Evolutionary conservation across 371 early-diverging fungal species (phyloP), one percentile per base, ranked within the genome.

Genomic region (Syncephalastrum racemosum): DNA sequence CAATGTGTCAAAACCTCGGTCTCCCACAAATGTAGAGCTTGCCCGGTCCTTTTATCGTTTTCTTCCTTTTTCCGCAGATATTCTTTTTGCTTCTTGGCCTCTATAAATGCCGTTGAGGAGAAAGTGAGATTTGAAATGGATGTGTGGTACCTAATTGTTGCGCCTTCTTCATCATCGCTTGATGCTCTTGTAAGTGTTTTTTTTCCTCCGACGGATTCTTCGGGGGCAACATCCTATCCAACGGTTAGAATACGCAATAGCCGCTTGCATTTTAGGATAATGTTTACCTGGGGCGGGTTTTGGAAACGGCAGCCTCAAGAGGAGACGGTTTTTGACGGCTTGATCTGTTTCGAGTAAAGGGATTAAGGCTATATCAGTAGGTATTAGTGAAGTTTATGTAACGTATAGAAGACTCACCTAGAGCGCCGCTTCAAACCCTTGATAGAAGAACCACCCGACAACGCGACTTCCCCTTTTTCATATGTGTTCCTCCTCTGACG

Each of bases 151-250:
- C 67, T n/a, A 76, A 48, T 41, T 74, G 68, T 12, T 54, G 56
- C 15, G 80, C 77, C 36, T 76, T 71, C 54, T 71, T 74, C 80
- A 79, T 79, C 77, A 79, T 74, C 14, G 60, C 58, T 50, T 74
- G 68, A 46, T 79, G 75, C 54, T 79, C 66, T 46, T 79, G 77
- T 13, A 79, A 55, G 58, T 79, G 80, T 36, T 70, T 73, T 50
- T 72, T 76, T 58, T 79, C 80, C 56, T 79, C 80, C 16, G 62
- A 55, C 15, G 75, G 77, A 45, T 76, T 60, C 56, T 79, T 79
- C 10, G 80, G 80, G 43, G 80, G 80, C 0, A 79, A 59, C 71
- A 68, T 76, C 42, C 80, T 74, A 53, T 14, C 18, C 14, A 27
- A 42, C 15, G n/a, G 23, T 18, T 5, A 52, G 31, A 8, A 19